Percentiles rank a stretch among this genome's conserved stretches.
Evolutionary conservation across 1,284 basidiomycete genomes (phyloP).

Genomic region (Marasmius tenuissimus): DNA sequence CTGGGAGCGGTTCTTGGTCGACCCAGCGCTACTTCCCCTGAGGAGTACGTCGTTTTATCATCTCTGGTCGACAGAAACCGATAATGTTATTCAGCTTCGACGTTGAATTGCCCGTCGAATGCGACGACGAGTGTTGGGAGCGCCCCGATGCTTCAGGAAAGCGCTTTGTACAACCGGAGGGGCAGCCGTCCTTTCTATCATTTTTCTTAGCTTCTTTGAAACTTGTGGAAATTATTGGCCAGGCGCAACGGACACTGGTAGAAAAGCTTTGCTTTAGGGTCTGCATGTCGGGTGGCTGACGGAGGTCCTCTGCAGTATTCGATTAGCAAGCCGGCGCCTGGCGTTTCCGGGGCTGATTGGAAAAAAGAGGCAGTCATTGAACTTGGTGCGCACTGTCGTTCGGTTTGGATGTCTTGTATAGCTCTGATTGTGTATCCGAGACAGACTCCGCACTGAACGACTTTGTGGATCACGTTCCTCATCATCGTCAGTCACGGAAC

Average conservation of each 20-base stretch:
- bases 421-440: conserved; percentile 23
- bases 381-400: background rate
- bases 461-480: conserved; percentile 49
- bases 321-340: conserved; percentile 27
- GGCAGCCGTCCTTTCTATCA: background rate
- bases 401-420: background rate
- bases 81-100: too few species aligned
- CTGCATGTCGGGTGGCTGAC: too few species aligned
- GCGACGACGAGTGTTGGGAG: too few species aligned
- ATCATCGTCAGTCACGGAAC: conserved; percentile 28
- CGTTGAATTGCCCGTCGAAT: too few species aligned
- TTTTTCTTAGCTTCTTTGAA: background rate
- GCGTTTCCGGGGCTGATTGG: background rate
- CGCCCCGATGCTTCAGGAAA: too few species aligned
- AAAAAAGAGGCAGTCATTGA: conserved; percentile 32
- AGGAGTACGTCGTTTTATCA: conserved; percentile 46
- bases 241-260: too few species aligned
- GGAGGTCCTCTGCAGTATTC: background rate
- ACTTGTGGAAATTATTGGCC: too few species aligned
- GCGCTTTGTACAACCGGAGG: too few species aligned
- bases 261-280: too few species aligned
- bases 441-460: conserved; percentile 46
- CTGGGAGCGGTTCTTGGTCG: conserved; percentile 62
- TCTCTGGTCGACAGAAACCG: too few species aligned
- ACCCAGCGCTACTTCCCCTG: conserved; percentile 66